Evolutionary conservation across 192 early-diverging fungal species (phyloP), one percentile per base, ranked within the genome.

Genomic region (Coemansia sp.): DNA sequence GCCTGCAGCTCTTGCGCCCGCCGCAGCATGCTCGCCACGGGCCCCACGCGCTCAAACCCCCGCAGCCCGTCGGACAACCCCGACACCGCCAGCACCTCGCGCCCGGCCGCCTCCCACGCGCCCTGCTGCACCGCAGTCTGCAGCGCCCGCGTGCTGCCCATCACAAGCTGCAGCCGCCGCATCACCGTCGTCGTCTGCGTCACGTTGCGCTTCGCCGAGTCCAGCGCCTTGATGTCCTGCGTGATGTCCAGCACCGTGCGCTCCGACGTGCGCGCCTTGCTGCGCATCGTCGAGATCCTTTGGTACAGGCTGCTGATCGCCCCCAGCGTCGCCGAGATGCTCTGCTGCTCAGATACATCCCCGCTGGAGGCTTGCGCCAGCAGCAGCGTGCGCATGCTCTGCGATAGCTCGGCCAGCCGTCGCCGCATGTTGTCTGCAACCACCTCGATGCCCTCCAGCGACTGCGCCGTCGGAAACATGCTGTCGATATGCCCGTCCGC

Each of bases 211-310:
- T 99, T 99, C 37, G 94, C 92, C 61, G 87, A 87, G 68, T 99
- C 97, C 40, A 99, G 80, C 10, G 88, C 83, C 61, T 93, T 94
- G 61, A 99, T 97, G 61, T 99, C 97, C 54, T 89, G 83, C 12
- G 97, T 98, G 44, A 99, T 99, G 44, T 96, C 93, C 15, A 90
- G 85, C 0, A 99, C 94, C 83, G 89, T 89, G 14, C 83, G 73
- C 50, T 96, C 94, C 0, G 93, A 93, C 40, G 85, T 82, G 0
- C 84, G 80, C 15, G 96, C 92, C 67, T 93, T 90, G 46, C 86
- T 78, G 49, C 89, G 87, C 67, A 99, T 97, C 49, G 84, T 83
- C 43, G 87, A 87, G 15, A 96, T 92, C 23, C 85, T 85, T 13
- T 81, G 74, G 73, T 91, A 91, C 33, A 99, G 71, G 39, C 56